Evolutionary conservation across 1,284 basidiomycete species (phyloP).

Genomic region (Tylopilus sp.): DNA sequence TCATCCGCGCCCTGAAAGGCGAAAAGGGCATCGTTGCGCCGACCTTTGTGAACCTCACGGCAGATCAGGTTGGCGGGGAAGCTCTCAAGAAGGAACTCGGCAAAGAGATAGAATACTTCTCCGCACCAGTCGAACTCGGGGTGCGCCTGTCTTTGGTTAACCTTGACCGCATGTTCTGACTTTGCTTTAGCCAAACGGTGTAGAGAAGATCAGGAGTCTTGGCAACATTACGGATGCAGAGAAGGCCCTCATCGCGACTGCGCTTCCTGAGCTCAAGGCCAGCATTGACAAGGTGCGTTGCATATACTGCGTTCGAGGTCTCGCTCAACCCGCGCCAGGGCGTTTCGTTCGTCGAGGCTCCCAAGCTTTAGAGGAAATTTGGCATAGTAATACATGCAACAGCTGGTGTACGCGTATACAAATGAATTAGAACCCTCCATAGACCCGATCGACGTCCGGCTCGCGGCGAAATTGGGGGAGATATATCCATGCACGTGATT

Average conservation of each 20-base stretch:
- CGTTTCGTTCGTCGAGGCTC: slow-evolving; percentile 36
- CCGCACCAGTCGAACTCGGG: slow-evolving; percentile 81
- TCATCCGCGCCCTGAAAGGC: slow-evolving; percentile 85
- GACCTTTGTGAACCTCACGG: slow-evolving; percentile 79
- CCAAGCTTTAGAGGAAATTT: slow-evolving; percentile 36
- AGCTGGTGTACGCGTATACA: slow-evolving; percentile 8
- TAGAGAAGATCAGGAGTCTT: slow-evolving; percentile 76
- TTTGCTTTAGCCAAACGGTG: slow-evolving; percentile 64
- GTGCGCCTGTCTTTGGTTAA: slow-evolving; percentile 45
- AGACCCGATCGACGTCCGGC: too few species aligned
- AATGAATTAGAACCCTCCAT: too few species aligned
- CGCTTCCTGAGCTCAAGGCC: slow-evolving; percentile 74
- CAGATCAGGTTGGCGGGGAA: slow-evolving; percentile 73
- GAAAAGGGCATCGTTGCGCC: slow-evolving; percentile 86
- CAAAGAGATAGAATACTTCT: slow-evolving; percentile 78
- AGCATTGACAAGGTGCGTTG: slow-evolving; percentile 75
- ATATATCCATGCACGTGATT: slow-evolving; percentile 30
- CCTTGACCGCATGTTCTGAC: slow-evolving; percentile 1
- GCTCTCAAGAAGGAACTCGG: slow-evolving; percentile 64
- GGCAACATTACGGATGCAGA: slow-evolving; percentile 75
- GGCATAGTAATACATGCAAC: not conserved
- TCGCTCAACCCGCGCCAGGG: slow-evolving; percentile 31
- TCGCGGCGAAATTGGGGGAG: not conserved
- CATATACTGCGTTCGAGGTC: not conserved
- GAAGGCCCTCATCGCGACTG: slow-evolving; percentile 72